Percentiles rank a stretch among this genome's conserved stretches.
phyloP scores from a whole-genome alignment of 352 stramenopile genomes.

The Phytophthora aleatoria region DNA sequence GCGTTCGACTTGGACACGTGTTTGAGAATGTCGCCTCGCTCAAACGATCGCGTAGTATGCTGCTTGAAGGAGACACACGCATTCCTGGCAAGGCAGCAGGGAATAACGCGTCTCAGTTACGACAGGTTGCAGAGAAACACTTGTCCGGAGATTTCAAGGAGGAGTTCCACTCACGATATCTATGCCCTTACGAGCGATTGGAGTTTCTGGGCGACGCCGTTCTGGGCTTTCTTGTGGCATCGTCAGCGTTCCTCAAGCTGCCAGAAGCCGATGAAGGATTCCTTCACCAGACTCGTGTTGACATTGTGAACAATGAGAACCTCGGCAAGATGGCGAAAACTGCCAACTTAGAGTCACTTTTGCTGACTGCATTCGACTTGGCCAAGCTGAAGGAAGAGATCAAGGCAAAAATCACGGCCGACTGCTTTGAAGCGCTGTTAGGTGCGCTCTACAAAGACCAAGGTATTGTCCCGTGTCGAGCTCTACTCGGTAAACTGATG shows the following conservation, averaged over 20 bases:
- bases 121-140: conserved; percentile 61
- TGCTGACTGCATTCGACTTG: conserved; percentile 78
- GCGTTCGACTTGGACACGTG: conserved; percentile 74
- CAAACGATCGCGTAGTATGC: conserved; percentile 60
- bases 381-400: conserved; percentile 50
- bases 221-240: conserved; percentile 84
- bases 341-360: conserved; percentile 75
- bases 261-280: conserved; percentile 68
- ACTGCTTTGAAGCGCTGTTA: conserved; percentile 84
- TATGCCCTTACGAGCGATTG: conserved; percentile 84
- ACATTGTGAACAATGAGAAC: conserved; percentile 80
- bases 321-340: conserved; percentile 78
- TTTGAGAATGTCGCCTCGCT: conserved; percentile 68
- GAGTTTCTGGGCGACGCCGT: conserved; percentile 87
- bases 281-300: conserved; percentile 69
- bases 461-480: conserved; percentile 68
- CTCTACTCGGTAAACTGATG: conserved; percentile 70
- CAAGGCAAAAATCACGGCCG: conserved; percentile 78
- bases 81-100: conserved; percentile 18
- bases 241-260: conserved; percentile 81
- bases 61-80: conserved; percentile 43
- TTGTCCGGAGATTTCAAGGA: conserved; percentile 72
- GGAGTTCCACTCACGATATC: conserved; percentile 76
- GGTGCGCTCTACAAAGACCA: conserved; percentile 86
- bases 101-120: conserved; percentile 35